phyloP scores from a whole-genome alignment of 2,329 filamentous ascomycete species.

The Cytospora leucostoma region DNA sequence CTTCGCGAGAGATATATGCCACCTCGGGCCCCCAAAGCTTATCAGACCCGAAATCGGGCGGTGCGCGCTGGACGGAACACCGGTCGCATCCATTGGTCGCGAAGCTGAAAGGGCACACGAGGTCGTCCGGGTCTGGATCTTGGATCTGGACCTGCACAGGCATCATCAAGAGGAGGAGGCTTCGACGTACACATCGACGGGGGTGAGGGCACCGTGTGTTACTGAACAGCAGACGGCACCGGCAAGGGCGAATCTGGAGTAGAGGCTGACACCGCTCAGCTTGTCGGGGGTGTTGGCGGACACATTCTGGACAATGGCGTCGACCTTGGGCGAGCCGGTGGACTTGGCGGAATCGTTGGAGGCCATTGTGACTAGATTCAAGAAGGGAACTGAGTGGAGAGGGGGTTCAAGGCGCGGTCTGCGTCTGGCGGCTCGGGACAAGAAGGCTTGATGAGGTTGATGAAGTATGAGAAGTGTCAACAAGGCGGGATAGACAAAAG shows the following conservation, averaged over 20 bases:
- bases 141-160: background rate
- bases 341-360: slow-evolving; percentile 35
- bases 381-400: slow-evolving; percentile 28
- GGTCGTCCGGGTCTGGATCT: background rate
- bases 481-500: slow-evolving; percentile 12
- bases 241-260: slow-evolving; percentile 95
- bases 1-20: slow-evolving; percentile 9
- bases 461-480: slow-evolving; percentile 6
- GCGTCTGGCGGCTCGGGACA: slow-evolving; percentile 6
- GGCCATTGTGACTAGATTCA: slow-evolving; percentile 45
- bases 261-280: slow-evolving; percentile 65
- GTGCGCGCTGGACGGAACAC: background rate
- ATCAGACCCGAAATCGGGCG: background rate
- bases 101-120: slow-evolving; percentile 15
- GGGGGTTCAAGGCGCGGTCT: slow-evolving; percentile 26
- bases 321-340: slow-evolving; percentile 47
- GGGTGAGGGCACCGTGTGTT: slow-evolving; percentile 95
- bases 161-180: background rate
- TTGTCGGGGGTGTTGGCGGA: slow-evolving; percentile 45
- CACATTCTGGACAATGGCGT: slow-evolving; percentile 46
- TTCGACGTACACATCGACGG: slow-evolving; percentile 94
- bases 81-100: slow-evolving; percentile 10
- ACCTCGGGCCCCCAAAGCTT: background rate
- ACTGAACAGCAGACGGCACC: slow-evolving; percentile 97
- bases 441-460: slow-evolving; percentile 5